These are phyloP conservation scores for Camellia oleifera DNA, from an alignment of 179 eudicot genomes.

Conservation along the genomic window DNA sequence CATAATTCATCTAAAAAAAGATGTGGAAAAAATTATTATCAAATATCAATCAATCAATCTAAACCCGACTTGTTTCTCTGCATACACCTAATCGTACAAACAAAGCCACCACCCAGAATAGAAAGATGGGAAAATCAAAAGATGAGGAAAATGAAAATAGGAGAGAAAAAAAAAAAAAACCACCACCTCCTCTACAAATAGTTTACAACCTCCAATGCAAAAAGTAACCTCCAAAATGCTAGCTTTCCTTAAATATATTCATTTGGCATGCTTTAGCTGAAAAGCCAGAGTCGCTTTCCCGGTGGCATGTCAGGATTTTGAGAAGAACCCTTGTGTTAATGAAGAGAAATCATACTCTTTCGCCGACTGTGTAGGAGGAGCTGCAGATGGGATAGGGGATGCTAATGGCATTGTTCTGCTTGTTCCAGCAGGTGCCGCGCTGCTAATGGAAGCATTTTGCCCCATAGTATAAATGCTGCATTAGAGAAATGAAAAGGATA, in stretches of 20 bases:
- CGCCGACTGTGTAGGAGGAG: conserved; percentile 33
- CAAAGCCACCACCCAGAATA: conserved; percentile 15
- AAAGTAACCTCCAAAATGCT: background rate
- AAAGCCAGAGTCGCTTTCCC: conserved; percentile 1
- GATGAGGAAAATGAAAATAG: background rate
- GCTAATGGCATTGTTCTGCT: conserved; percentile 33
- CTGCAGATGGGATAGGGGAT: conserved; percentile 33
- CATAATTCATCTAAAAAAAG: background rate
- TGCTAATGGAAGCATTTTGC: conserved; percentile 48
- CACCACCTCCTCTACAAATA: conserved; percentile 26
- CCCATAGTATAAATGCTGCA: conserved; percentile 55
- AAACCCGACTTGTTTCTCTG: conserved; percentile 19
- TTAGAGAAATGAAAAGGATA: background rate
- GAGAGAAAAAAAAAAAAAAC: background rate
- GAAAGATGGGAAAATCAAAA: background rate
- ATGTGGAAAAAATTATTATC: background rate
- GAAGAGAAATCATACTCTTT: conserved; percentile 86
- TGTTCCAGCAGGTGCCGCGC: conserved; percentile 35
- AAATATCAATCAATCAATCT: conserved; percentile 7
- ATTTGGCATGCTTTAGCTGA: conserved; percentile 13
- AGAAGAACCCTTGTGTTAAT: conserved; percentile 73
- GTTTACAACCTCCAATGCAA: conserved; percentile 22
- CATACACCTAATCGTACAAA: conserved; percentile 18
- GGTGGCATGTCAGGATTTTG: conserved; percentile 47
- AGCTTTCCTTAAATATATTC: conserved; percentile 1